phyloP scores from a whole-genome alignment of 805 yeast genomes.

The Yarrowia sp. region DNA sequence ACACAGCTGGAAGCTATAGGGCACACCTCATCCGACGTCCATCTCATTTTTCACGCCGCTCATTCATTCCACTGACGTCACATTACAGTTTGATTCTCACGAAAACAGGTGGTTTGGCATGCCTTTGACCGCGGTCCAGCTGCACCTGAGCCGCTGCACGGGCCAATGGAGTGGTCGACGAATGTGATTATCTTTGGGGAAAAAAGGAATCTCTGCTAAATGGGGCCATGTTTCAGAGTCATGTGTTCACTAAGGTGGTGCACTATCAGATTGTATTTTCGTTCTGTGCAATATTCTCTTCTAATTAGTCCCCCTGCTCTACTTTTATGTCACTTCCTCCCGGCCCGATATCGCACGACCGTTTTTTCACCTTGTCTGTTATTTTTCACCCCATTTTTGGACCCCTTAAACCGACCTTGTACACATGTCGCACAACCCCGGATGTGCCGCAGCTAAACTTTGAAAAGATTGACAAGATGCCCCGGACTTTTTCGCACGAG shows the following conservation, averaged over 20 bases:
- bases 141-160: slow-evolving; percentile 11
- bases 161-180: slow-evolving; percentile 25
- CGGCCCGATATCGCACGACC: slow-evolving; percentile 24
- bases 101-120: slow-evolving; percentile 14
- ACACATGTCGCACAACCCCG: slow-evolving; percentile 13
- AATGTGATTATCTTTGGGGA: slow-evolving; percentile 21
- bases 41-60: not conserved
- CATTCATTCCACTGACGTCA: slow-evolving; percentile 8
- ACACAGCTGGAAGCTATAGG: too few species aligned
- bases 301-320: too few species aligned
- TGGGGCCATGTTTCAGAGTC: slow-evolving; percentile 10
- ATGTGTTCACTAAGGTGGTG: too few species aligned
- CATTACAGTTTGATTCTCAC: slow-evolving; percentile 26
- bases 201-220: not conserved
- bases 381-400: not conserved
- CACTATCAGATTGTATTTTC: too few species aligned
- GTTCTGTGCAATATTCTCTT: too few species aligned
- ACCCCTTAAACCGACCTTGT: slow-evolving; percentile 11
- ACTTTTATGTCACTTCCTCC: not conserved
- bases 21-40: too few species aligned
- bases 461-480: slow-evolving; percentile 1
- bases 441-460: slow-evolving; percentile 21
- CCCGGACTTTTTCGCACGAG: slow-evolving; percentile 17
- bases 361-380: not conserved
- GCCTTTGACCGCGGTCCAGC: slow-evolving; percentile 10